Percentiles rank a stretch among this genome's conserved stretches.
These are phyloP conservation scores for Aspergillus arachidicola DNA, from an alignment of 2,329 filamentous ascomycete species.

Conservation along the genomic window DNA sequence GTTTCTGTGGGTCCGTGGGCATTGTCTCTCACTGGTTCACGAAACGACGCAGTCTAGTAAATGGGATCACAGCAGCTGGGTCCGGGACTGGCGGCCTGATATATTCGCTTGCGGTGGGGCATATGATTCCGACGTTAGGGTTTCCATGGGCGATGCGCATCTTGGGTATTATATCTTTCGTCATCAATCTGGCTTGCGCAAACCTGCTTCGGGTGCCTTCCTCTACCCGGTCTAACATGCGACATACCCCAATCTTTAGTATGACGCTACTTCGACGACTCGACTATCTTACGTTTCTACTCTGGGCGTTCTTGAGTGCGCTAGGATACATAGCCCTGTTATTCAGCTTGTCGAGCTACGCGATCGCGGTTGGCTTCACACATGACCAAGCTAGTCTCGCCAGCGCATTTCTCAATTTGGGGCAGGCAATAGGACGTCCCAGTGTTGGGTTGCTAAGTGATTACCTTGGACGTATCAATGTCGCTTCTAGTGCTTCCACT, in stretches of 20 bases:
- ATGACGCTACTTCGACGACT: background rate
- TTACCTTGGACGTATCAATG: conserved; percentile 60
- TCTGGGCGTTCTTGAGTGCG: conserved; percentile 48
- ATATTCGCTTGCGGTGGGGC: background rate
- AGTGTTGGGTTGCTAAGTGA: conserved; percentile 63
- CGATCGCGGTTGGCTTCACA: conserved; percentile 57
- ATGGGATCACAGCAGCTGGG: background rate
- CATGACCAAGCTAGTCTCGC: conserved; percentile 58
- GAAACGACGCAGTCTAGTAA: background rate
- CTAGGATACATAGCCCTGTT: conserved; percentile 64
- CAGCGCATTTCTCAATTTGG: conserved; percentile 62
- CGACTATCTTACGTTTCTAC: background rate
- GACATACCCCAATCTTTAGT: background rate
- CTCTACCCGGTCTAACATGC: background rate
- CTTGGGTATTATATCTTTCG: background rate
- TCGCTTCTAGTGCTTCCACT: conserved; percentile 41
- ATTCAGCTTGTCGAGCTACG: conserved; percentile 65
- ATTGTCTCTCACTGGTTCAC: conserved; percentile 1
- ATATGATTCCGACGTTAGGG: background rate
- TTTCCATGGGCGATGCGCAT: background rate
- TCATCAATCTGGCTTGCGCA: background rate
- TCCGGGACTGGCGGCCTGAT: background rate
- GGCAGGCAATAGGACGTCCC: conserved; percentile 56
- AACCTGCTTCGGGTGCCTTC: background rate
- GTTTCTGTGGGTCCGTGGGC: background rate